Base-by-base conservation (phyloP, 2,329 filamentous ascomycete genomes). In the Ceratocystis ficicola region DNA sequence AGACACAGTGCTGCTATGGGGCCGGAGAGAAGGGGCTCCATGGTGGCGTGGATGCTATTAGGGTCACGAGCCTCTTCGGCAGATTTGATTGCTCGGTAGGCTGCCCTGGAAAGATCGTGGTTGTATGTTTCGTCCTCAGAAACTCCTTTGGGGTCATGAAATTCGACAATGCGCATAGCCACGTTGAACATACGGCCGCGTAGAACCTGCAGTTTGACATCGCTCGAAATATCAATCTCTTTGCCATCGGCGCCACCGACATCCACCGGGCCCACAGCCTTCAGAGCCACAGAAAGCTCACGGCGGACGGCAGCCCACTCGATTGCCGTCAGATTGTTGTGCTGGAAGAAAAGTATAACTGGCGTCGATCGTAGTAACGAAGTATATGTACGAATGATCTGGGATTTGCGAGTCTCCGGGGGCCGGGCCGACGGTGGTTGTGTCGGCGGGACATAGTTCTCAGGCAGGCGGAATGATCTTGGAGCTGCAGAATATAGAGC, bases 361-460 rank as follows among this genome's bases (percentile, higher is more conserved):
- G 92, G 91, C 10, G 89, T 87, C 25, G 90, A 90, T 68, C 89
- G 89, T 67, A 96, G 84, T 68, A 96, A 80, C 60, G 92, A 94
- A 63, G 92, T 90, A 77, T 96, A 96, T 71, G 88, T 85, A 67
- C 92, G 86, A 67, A 86, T 81, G 68, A 97, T 81, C 76, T 99
- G 94, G 17, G 91, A 87, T 78, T 97, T 96, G 74, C 93, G 88
- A 72, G 87, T 87, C 73, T 95, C 88, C 60, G 92, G 84, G 22
- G 86, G 88, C 73, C 93, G 89, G 74, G 95, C 88, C 65, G 89
- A 95, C 3, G 90, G 90, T 2, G 92, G 93, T 75, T 96, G 91
- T 0, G 85, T 87, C 0, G 85, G 83, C 77, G 82, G 86, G 1
- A 79, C 75, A 69, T 80, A 80, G 70, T 81, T 76, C 67, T 77